Evolutionary conservation across 1,284 basidiomycete species (phyloP), one percentile per base, ranked within the genome.

Genomic region (Ganoderma meredithae): DNA sequence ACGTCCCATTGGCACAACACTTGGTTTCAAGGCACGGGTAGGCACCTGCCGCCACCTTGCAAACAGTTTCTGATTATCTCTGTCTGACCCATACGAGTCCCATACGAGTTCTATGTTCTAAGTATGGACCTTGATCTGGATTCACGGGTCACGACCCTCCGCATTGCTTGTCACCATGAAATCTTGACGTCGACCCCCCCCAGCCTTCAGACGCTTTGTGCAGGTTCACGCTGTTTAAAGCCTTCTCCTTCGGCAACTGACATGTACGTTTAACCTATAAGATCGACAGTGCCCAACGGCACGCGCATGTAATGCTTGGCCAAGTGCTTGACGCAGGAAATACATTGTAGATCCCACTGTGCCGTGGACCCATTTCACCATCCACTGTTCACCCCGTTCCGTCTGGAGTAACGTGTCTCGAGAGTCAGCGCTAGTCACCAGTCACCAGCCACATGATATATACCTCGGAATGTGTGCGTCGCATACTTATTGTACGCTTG

Each of bases 11-110:
- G 25, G 27, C 53, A 33, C 5, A 31, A 53, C 52, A 13, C 53
- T 27, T n/a, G 15, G 55, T 58, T 58, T 58, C 55, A 58, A 58
- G 55, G 55, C 55, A 58, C 55, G 19, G 31, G 55, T 36, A 49
- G 47, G 47, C 22, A 49, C 44, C 44, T 19, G 17, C 27, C 36
- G 31, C 33, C 55, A 47, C 47, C 47, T 22, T 49, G 10, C 22
- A 49, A 49, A 25, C 22, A 49, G 47, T 49, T 22, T 49, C 47
- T 49, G 47, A 49, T 49, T 25, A 49, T 49, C 47, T 49, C 47
- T 12, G n/a, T 49, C 47, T 49, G 22, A 49, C 47, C 47, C 47
- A 49, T 25, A 49, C 17, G 27, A 31, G 27, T 31, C 27, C 27
- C 27, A 31, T 31, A 31, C 27, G 31, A 3, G 19, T 9, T 33